Base-by-base conservation (phyloP, 2,329 filamentous ascomycete genomes). In the Ambrosiella beaveri region DNA sequence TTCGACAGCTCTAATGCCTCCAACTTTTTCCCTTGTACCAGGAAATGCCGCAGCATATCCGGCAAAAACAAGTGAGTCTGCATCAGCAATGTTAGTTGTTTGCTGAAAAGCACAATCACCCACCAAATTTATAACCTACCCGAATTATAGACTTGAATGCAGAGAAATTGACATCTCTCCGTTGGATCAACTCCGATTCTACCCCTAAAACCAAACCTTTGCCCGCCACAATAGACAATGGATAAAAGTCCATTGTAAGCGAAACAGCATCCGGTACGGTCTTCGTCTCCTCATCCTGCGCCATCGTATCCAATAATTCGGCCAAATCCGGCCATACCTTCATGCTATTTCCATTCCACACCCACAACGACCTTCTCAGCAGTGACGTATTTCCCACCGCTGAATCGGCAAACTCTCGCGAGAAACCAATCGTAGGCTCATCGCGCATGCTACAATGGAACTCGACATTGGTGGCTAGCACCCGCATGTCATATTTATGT, bases 401-500 rank as follows among this genome's bases (percentile, higher is more conserved):
- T 54, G 41, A 39, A n/a, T 59, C 37, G 1, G 27, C 7, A 47
- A 49, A 49, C 39, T 58, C 56, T 3, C 49, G 50, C 9, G 44
- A 55, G 19, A 57, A 54, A 61, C 61, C 64, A n/a, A 53, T n/a
- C 3, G 37, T 17, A 6, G 81, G 81, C 65, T 94, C 86, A 66
- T 98, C 93, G 62, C 90, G 83, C 81, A 94, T 94, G 64, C 93
- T 81, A 57, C 85, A 84, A 68, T 95, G 96, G 65, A 93, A 97
- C 68, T 98, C 93, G 45, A 97, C 89, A 65, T 95, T 94, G 65
- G 96, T 88, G 11, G 90, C 89, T 66, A 98, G 85, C 60, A 97
- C 85, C 8, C 90, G 85, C 93, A 98, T 98, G 66, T 97, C 91
- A 66, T 98, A 98, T 72, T 96, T 97, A 56, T 96, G 76, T 64